Evolutionary conservation across 768 basidiomycete species (phyloP).

Genomic region (Boletus tylopilopsis): DNA sequence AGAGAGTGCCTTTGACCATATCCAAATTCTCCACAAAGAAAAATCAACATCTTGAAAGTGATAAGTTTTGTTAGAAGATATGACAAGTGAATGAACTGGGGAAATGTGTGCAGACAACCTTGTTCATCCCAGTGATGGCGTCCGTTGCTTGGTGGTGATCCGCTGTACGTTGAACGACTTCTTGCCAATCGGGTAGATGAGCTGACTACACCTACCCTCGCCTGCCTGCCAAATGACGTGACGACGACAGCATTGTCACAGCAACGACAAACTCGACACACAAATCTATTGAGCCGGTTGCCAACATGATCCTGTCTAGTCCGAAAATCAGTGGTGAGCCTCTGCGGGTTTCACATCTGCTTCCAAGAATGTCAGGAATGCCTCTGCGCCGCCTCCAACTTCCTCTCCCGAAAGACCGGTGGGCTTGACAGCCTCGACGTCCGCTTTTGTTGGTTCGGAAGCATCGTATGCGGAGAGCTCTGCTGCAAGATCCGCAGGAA

Average conservation of each 20-base stretch:
- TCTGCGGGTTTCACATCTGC: constrained; percentile 69
- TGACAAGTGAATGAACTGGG: too few relatives aligned
- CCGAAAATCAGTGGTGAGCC: constrained; percentile 44
- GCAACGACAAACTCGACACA: not conserved
- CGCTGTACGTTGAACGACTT: too few relatives aligned
- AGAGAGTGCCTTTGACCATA: too few relatives aligned
- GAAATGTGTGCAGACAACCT: not conserved
- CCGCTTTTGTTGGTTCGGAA: constrained; percentile 61
- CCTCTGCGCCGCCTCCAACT: constrained; percentile 53
- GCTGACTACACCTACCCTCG: too few relatives aligned
- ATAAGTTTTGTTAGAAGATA: too few relatives aligned
- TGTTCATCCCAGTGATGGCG: too few relatives aligned
- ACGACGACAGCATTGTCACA: too few relatives aligned
- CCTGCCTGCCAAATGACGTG: too few relatives aligned
- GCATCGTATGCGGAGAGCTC: constrained; percentile 86
- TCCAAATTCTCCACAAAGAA: too few relatives aligned
- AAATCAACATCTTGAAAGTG: too few relatives aligned
- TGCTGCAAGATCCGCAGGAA: constrained; percentile 82
- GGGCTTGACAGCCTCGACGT: constrained; percentile 36
- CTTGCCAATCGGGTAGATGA: too few relatives aligned
- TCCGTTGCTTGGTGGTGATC: too few relatives aligned
- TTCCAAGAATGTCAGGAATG: constrained; percentile 78
- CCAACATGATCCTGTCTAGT: constrained; percentile 9
- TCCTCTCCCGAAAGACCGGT: constrained; percentile 19
- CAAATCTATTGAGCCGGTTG: constrained; percentile 16